phyloP scores from a whole-genome alignment of 2,329 filamentous ascomycete genomes.

The Apiospora malaysiana region DNA sequence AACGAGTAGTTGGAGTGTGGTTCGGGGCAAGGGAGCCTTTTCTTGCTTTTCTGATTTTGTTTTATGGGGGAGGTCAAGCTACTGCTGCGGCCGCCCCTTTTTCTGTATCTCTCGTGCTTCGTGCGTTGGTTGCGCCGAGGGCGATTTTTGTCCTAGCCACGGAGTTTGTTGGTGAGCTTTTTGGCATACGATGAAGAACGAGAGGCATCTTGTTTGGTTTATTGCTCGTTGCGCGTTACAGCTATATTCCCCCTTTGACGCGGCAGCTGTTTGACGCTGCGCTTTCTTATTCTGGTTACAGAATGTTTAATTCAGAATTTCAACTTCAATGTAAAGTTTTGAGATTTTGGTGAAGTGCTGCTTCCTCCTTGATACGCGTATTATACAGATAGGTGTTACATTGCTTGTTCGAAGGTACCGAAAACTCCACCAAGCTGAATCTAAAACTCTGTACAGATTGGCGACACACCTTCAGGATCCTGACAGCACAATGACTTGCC shows the following conservation, averaged over 20 bases:
- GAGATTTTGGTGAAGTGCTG: conserved; percentile 3
- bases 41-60: conserved; percentile 17
- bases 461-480: not conserved
- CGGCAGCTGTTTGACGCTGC: conserved; percentile 6
- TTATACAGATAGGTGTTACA: conserved; percentile 11
- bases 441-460: not conserved
- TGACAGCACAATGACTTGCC: not conserved
- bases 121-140: not conserved
- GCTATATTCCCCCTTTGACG: conserved; percentile 20
- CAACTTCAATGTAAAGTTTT: not conserved
- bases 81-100: not conserved
- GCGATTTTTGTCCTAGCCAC: conserved; percentile 21
- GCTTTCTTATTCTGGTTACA: conserved; percentile 1
- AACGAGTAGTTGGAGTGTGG: not conserved
- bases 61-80: not conserved
- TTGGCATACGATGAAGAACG: not conserved
- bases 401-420: not conserved
- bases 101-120: conserved; percentile 21
- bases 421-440: not conserved
- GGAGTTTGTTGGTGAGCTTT: conserved; percentile 23
- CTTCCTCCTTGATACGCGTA: not conserved
- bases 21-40: not conserved
- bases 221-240: conserved; percentile 10
- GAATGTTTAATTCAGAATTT: not conserved
- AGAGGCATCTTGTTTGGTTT: conserved; percentile 10